phyloP scores from a whole-genome alignment of 164 flowering plant species.

The Magnolia officinalis region DNA sequence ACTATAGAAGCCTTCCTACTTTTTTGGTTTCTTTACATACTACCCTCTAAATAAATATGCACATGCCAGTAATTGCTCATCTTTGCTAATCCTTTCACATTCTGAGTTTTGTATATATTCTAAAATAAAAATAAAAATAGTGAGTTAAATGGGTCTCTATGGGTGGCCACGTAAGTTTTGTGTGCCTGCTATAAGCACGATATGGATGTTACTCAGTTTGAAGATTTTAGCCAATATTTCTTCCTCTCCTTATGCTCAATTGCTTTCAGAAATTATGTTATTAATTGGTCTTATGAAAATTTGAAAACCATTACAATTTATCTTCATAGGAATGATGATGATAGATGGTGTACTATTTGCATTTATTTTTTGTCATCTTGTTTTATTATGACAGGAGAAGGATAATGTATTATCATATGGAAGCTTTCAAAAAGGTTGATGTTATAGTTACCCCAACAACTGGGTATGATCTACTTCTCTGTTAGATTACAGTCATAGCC shows the following conservation, averaged over 20 bases:
- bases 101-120: neutral
- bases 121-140: neutral
- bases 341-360: neutral
- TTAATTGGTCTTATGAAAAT: too few relatives aligned
- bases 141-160: neutral
- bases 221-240: neutral
- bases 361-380: neutral
- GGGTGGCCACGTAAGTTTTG: neutral
- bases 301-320: neutral
- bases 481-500: neutral
- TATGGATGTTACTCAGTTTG: neutral
- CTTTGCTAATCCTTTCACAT: neutral
- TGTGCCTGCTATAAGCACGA: neutral
- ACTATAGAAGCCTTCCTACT: too few relatives aligned
- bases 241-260: neutral
- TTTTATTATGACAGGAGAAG: constrained; percentile 56
- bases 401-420: constrained; percentile 83
- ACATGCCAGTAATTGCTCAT: too few relatives aligned
- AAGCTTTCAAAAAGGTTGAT: constrained; percentile 84
- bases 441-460: constrained; percentile 96
- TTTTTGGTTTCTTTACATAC: too few relatives aligned
- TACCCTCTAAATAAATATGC: too few relatives aligned
- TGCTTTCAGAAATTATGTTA: too few relatives aligned
- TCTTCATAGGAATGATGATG: neutral
- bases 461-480: constrained; percentile 50